Base-by-base conservation (phyloP, 164 flowering plant species). In the Protea cynaroides region DNA sequence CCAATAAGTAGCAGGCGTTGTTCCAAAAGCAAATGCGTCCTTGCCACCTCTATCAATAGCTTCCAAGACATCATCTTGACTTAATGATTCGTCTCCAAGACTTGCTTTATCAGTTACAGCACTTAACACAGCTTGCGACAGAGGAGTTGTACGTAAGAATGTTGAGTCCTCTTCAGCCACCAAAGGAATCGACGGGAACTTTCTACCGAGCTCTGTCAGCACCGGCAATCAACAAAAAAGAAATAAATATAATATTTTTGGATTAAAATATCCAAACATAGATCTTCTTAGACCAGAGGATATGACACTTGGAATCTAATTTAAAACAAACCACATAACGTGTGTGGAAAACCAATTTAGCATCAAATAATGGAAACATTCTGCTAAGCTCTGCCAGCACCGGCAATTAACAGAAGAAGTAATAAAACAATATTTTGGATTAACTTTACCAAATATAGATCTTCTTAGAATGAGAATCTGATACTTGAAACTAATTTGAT, bases 91-190 rank as follows among this genome's bases (percentile, higher is more conserved):
- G 55, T 74, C 75, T 17, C 62, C 65, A 24, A 29, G 19, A 17
- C 75, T 78, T 50, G 79, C 64, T 63, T 76, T 83, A 66, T 78
- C 90, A 58, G 56, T 74, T 14, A 90, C 95, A 17, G 72, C 90
- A 68, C 70, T 69, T 18, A 79, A 72, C 47, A 90, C 88, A 64
- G 82, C 70, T 58, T 78, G 83, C 59, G 75, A 86, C 53, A 87
- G 72, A 76, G 79, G 73, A 68, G 77, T 84, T 3, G 86, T 69
- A 47, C 83, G 82, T 64, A 93, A 56, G 72, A 82, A 87, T 14
- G 84, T 59, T 43, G 95, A 89, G 68, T 93, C 98, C 81, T 93
- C 97, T 71, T 93, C 97, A 46, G 98, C 97, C 77, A 94, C 98
- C 82, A 90, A 71, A 15, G 97, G 98, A 63, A 89, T 83, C 1